phyloP scores from a whole-genome alignment of 2,329 filamentous ascomycete species.

The Aspergillus transmontanensis region DNA sequence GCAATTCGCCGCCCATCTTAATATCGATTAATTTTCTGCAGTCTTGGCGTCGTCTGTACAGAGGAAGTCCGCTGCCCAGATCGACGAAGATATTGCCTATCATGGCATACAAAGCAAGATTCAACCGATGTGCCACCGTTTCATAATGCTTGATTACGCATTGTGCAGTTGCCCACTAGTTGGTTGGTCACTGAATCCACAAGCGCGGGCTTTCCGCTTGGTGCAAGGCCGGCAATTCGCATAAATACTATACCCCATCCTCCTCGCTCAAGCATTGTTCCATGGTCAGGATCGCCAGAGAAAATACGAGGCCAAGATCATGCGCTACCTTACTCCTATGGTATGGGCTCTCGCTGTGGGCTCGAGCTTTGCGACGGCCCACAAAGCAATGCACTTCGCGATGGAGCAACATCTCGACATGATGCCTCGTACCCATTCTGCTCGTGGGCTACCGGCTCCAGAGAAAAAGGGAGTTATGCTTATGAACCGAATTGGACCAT shows the following conservation, averaged over 20 bases:
- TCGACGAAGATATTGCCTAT: background rate
- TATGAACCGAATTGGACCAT: conserved; percentile 43
- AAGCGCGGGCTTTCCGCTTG: background rate
- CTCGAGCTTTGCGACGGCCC: background rate
- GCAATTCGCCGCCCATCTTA: background rate
- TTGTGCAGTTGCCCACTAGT: background rate
- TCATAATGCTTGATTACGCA: background rate
- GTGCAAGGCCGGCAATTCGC: background rate
- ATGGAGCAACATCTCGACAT: background rate
- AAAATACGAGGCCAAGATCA: background rate
- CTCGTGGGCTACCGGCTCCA: background rate
- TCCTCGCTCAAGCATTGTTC: background rate
- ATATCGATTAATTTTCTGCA: background rate
- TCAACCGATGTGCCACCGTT: background rate
- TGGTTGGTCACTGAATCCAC: background rate
- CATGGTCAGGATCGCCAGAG: background rate
- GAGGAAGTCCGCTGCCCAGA: background rate
- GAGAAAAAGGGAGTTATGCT: conserved; percentile 27
- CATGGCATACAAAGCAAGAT: background rate
- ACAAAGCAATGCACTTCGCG: background rate
- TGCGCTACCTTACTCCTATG: background rate
- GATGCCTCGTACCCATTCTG: background rate
- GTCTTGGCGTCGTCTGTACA: background rate
- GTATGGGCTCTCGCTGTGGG: background rate
- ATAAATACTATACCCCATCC: background rate